phyloP scores from a whole-genome alignment of 192 early-diverging fungal genomes.

The Ambispora gerdemannii region DNA sequence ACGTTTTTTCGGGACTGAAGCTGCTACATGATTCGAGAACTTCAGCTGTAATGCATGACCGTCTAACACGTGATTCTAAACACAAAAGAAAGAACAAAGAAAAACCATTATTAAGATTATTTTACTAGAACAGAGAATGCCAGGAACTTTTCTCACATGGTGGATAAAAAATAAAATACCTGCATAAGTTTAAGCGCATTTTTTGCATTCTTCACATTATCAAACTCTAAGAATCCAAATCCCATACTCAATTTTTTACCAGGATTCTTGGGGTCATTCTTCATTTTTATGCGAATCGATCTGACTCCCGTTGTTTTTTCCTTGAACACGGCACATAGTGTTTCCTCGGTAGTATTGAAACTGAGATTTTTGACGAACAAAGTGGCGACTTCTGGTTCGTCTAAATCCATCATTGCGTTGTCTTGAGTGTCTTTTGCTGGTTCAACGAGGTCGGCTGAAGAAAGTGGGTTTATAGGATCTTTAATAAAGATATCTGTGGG shows the following conservation, averaged over 20 bases:
- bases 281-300: constrained; percentile 77
- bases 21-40: constrained; percentile 62
- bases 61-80: constrained; percentile 70
- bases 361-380: constrained; percentile 96
- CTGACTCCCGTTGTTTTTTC: constrained; percentile 76
- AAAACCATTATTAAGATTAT: not conserved
- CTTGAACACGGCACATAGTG: constrained; percentile 68
- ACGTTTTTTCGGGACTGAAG: constrained; percentile 30
- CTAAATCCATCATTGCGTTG: constrained; percentile 49
- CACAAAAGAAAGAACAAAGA: not conserved
- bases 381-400: constrained; percentile 57
- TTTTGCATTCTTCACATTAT: constrained; percentile 72
- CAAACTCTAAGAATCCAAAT: constrained; percentile 96
- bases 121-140: not conserved
- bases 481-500: constrained; percentile 51
- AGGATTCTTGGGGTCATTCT: constrained; percentile 81
- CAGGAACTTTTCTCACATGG: too few relatives aligned
- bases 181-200: constrained; percentile 87
- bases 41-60: constrained; percentile 88
- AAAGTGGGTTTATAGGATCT: constrained; percentile 41
- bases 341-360: constrained; percentile 85
- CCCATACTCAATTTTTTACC: constrained; percentile 86
- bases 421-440: constrained; percentile 44
- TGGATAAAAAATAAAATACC: constrained; percentile 37
- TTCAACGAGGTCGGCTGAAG: constrained; percentile 49